Evolutionary conservation across 2,329 filamentous ascomycete species (phyloP), one percentile per base, ranked within the genome.

Genomic region (Calcarisporium arbuscula): DNA sequence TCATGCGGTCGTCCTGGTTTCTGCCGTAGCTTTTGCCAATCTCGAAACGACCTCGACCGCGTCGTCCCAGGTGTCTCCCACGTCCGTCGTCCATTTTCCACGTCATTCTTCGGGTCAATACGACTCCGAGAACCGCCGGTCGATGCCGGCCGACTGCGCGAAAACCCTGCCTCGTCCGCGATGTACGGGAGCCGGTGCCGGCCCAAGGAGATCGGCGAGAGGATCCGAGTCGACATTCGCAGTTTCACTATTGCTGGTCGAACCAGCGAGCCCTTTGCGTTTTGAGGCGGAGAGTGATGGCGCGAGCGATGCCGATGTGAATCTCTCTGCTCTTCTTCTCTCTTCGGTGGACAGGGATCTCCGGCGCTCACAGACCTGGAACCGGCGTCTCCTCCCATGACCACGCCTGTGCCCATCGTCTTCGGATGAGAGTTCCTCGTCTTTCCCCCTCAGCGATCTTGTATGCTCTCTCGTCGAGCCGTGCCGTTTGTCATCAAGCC

Each of bases 21-120:
- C 43, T 80, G 71, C 49, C 77, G 80, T 77, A 84, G 88, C 45
- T 80, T 80, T 45, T 85, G 76, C n/a, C 86, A 77, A 53, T 94
- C 87, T 25, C 82, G 74, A 36, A 86, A 69, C 5, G 81, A n/a
- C 79, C 58, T 94, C 87, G 1, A 92, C 66, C 1, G 84, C 79
- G 47, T 85, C 76, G 28, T 85, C 83, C 88, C 87, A 95, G 40
- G 85, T 77, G 41, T 81, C 78, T 19, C 68, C 70, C n/a, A 16
- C 57, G 58, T 4, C 41, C 38, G 8, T 63, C 60, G 41, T 71
- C 69, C 30, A 66, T 60, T 25, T 68, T 61, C 4, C 6, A 82
- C 58, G 47, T 85, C 76, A n/a, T 63, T 54, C 6, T 58, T 68
- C 0, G 73, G 71, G 39, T 77, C 68, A n/a, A 46, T 82, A 82